phyloP scores from a whole-genome alignment of 768 basidiomycete species.

The Udeniomyces megalosporus region DNA sequence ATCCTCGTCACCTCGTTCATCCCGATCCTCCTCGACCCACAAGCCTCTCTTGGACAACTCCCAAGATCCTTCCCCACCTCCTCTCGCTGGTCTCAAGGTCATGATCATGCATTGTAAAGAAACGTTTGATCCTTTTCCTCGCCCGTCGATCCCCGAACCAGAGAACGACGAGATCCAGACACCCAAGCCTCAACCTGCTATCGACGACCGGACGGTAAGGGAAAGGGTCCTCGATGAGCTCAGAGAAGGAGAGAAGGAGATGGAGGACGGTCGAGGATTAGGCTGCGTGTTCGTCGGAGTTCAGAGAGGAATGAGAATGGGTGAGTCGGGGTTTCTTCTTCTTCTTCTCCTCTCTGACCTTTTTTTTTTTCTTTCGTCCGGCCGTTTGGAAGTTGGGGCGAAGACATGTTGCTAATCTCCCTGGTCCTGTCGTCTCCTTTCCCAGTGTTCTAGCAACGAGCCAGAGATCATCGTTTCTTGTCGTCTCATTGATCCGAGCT shows the following conservation, averaged over 20 bases:
- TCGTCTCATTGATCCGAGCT: too few species aligned
- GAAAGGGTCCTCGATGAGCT: slow-evolving; percentile 63
- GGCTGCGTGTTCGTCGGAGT: slow-evolving; percentile 57
- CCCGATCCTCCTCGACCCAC: too few species aligned
- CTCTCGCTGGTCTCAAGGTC: slow-evolving; percentile 32
- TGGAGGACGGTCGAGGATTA: slow-evolving; percentile 31
- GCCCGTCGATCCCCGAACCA: too few species aligned
- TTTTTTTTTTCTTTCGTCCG: neutral
- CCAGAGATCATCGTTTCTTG: too few species aligned
- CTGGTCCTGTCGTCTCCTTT: too few species aligned
- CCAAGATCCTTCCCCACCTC: slow-evolving; percentile 31
- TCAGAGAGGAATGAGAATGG: slow-evolving; percentile 64
- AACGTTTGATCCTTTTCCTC: slow-evolving; percentile 46
- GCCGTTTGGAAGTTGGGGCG: too few species aligned
- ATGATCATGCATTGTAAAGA: slow-evolving; percentile 27
- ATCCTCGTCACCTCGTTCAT: too few species aligned
- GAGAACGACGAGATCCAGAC: too few species aligned
- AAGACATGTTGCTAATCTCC: too few species aligned
- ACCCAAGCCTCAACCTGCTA: slow-evolving; percentile 20
- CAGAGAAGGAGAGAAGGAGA: slow-evolving; percentile 42
- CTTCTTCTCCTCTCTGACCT: neutral
- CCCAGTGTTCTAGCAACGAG: too few species aligned
- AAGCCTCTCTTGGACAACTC: too few species aligned
- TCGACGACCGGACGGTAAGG: slow-evolving; percentile 36
- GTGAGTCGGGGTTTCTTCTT: slow-evolving; percentile 33